Conservation (phyloP, 768 basidiomycete genomes). For the Lactarius hengduanensis region DNA sequence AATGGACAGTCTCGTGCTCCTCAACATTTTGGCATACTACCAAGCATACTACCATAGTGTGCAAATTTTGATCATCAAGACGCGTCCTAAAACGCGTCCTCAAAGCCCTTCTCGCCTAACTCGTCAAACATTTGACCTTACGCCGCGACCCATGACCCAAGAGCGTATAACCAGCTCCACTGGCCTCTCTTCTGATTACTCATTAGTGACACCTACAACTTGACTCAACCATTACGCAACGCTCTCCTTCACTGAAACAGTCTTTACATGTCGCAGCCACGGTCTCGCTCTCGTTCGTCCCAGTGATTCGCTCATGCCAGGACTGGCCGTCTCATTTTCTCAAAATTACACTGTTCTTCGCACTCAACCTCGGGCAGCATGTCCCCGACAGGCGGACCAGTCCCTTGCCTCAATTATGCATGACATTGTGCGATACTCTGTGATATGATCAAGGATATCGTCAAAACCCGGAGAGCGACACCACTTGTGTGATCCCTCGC, state of each 20-base stretch:
- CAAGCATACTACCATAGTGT: not conserved
- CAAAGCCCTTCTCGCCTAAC: not conserved
- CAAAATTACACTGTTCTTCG: not conserved
- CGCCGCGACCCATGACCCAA: not conserved
- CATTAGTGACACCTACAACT: not conserved
- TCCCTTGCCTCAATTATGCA: not conserved
- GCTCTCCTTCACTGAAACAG: not conserved
- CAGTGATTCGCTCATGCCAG: not conserved
- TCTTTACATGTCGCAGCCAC: not conserved
- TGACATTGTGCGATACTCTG: not conserved
- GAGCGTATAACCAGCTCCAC: not conserved
- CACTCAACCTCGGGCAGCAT: not conserved
- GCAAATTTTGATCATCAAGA: slow-evolving; percentile 1
- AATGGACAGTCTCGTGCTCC: not conserved
- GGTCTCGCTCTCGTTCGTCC: not conserved
- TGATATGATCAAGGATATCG: not conserved
- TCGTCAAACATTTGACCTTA: not conserved
- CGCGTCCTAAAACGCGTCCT: slow-evolving; percentile 1
- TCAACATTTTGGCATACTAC: not conserved
- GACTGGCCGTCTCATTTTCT: too few species aligned
- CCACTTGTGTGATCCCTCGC: not conserved
- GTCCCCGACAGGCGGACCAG: not conserved
- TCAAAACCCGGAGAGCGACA: not conserved
- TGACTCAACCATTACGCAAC: slow-evolving; percentile 2
- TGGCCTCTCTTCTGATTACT: not conserved